Conservation (phyloP, 2,329 filamentous ascomycete species). For the Rhexocercosporidium sp. region DNA sequence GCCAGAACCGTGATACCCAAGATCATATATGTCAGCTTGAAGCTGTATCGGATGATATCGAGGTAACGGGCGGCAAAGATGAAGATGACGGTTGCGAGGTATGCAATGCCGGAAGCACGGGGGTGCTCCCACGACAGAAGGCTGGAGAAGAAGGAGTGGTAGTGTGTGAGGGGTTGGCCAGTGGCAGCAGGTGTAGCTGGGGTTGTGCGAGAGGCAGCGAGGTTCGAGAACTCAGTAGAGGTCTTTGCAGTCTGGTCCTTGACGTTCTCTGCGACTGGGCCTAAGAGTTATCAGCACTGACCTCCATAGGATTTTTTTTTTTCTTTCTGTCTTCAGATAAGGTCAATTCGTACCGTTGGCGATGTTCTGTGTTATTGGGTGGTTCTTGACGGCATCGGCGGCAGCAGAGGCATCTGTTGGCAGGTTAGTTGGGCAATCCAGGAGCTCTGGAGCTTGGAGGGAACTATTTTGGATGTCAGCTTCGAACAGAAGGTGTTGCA, state of each 20-base stretch:
- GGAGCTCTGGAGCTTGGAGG: conserved; percentile 31
- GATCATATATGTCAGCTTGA: conserved; percentile 69
- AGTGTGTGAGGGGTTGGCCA: conserved; percentile 69
- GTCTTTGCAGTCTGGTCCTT: conserved; percentile 62
- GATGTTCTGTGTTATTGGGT: conserved; percentile 41
- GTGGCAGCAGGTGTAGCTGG: conserved; percentile 60
- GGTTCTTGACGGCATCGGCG: conserved; percentile 40
- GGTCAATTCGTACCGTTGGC: conserved; percentile 37
- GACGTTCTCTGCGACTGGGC: conserved; percentile 63
- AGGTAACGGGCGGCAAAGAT: conserved; percentile 71
- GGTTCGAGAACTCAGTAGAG: conserved; percentile 59
- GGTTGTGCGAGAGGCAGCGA: conserved; percentile 61
- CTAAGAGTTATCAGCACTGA: conserved; percentile 44
- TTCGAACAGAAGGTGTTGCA: conserved; percentile 14
- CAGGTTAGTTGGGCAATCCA: conserved; percentile 30
- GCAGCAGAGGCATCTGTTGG: conserved; percentile 39
- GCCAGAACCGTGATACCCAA: conserved; percentile 64
- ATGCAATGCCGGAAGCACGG: conserved; percentile 69
- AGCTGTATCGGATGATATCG: conserved; percentile 66
- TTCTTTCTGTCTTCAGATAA: too few relatives aligned
- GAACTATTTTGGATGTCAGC: conserved; percentile 36
- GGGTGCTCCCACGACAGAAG: conserved; percentile 73
- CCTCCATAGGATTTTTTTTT: conserved; percentile 13
- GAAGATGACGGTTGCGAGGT: conserved; percentile 58
- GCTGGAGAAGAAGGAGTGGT: conserved; percentile 73